Conservation (phyloP, 2,329 filamentous ascomycete genomes). For the Drechslerella coelobrocha region DNA sequence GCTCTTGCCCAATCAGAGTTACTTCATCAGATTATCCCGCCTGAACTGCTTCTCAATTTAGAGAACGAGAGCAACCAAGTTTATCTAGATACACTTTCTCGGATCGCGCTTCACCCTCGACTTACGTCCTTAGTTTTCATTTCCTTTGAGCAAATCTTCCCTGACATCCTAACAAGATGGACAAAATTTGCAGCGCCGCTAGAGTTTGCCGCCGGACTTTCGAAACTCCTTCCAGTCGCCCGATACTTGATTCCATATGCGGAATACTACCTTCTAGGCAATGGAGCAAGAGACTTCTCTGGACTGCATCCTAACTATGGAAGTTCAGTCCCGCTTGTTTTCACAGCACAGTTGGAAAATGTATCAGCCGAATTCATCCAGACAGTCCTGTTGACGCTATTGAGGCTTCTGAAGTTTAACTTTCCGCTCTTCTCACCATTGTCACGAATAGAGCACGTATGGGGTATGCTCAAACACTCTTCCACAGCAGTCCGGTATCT, state of each 20-base stretch:
- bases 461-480: constrained; percentile 70
- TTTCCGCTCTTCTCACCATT: constrained; percentile 70
- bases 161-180: constrained; percentile 54
- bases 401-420: constrained; percentile 81
- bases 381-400: constrained; percentile 70
- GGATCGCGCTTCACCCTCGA: constrained; percentile 52
- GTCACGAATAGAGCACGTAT: constrained; percentile 71
- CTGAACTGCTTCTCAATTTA: constrained; percentile 38
- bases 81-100: constrained; percentile 54
- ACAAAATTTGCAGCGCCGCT: constrained; percentile 55
- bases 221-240: constrained; percentile 79
- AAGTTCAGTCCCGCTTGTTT: constrained; percentile 56
- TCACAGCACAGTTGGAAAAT: constrained; percentile 56
- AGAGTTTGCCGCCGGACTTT: constrained; percentile 73
- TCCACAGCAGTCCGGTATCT: constrained; percentile 27
- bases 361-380: constrained; percentile 59
- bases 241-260: constrained; percentile 79
- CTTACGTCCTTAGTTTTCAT: constrained; percentile 51
- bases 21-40: constrained; percentile 20
- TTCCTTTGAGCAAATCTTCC: constrained; percentile 53
- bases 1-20: constrained; percentile 19
- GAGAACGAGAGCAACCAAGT: constrained; percentile 54
- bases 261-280: constrained; percentile 60
- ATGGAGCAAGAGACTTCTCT: constrained; percentile 19
- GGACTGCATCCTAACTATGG: constrained; percentile 12